Percentiles rank a stretch among this genome's conserved stretches.
These are phyloP conservation scores for Jaltomata sinuosa DNA, from an alignment of 257 asterid genomes.

Conservation along the genomic window DNA sequence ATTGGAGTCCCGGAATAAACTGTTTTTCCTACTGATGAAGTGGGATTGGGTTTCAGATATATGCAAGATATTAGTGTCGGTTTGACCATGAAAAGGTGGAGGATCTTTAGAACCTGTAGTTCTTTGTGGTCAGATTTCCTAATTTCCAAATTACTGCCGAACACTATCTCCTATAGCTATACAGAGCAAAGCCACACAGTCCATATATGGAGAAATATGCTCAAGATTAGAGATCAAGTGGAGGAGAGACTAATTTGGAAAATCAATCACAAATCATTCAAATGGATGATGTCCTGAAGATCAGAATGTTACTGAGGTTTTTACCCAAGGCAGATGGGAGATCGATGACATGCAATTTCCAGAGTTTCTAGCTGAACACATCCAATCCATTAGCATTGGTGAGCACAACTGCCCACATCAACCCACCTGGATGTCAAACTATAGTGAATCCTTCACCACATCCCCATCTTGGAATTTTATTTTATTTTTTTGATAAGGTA, in stretches of 20 bases:
- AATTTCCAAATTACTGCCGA: not conserved
- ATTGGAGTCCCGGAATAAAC: not conserved
- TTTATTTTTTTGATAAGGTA: not conserved
- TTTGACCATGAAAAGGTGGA: not conserved
- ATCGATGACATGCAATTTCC: not conserved
- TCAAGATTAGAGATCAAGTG: not conserved
- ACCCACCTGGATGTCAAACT: not conserved
- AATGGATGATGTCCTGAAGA: not conserved
- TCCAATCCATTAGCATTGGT: not conserved
- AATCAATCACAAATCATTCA: not conserved
- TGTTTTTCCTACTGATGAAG: not conserved
- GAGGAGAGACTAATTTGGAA: not conserved
- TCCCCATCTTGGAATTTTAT: not conserved
- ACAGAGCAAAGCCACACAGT: not conserved
- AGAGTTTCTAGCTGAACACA: not conserved
- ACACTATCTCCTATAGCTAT: not conserved
- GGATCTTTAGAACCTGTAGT: not conserved
- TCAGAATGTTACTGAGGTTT: not conserved
- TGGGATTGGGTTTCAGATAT: not conserved
- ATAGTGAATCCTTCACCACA: not conserved
- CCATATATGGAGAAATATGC: not conserved
- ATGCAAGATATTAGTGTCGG: not conserved
- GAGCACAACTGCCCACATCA: no score
- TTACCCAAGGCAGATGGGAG: not conserved
- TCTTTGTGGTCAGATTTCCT: not conserved